Evolutionary conservation across 1,284 basidiomycete genomes (phyloP), one percentile per base, ranked within the genome.

Genomic region (Tetrapyrgos nigripes): DNA sequence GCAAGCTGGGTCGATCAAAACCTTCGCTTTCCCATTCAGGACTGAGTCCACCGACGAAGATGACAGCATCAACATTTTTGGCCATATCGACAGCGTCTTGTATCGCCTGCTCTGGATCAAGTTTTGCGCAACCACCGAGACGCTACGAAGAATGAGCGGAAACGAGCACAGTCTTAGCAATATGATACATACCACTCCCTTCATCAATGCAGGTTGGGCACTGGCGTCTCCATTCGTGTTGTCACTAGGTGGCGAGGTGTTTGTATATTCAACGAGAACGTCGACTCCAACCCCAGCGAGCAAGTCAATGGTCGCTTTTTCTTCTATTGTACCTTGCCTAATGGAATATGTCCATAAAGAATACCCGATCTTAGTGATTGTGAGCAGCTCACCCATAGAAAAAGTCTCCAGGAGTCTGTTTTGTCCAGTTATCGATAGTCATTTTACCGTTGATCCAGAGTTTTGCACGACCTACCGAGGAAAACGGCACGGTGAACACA

Each of bases 1-100:
- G 70, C 43, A 90, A 73, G 0, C 80, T 80, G 5, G 82, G 81
- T 27, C 88, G 75, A 64, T 91, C 88, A 60, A 87, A 88, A 5
- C 87, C 86, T 71, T 90, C 87, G 55, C 82, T 83, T 71, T 89
- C 87, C 87, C 86, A 88, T 69, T 88, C 86, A 0, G 82, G 82
- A 51, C 85, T 87, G 19, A 91, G 75, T 9, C 89, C 90, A 4
- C 79, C 85, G 33, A 90, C 79, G 50, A 89, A 76, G 50, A 91
- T 71, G 28, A 84, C 86, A 6, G 77, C 79, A 69, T 91, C 89
- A 29, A 78, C 81, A 10, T 75, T 69, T 26, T 79, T 74, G 0
- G 89, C 91, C 33, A 89, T 71, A n/a, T 75, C 71, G 10, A 84
- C 84, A 0, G 90, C 89, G 17, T 82, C 80, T 31, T 77, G 71